A percentile compares a stretch with the other conserved stretches of the same genome.
Evolutionary conservation across 768 basidiomycete genomes (phyloP).

Genomic region (Pleurotus tuber-regium): DNA sequence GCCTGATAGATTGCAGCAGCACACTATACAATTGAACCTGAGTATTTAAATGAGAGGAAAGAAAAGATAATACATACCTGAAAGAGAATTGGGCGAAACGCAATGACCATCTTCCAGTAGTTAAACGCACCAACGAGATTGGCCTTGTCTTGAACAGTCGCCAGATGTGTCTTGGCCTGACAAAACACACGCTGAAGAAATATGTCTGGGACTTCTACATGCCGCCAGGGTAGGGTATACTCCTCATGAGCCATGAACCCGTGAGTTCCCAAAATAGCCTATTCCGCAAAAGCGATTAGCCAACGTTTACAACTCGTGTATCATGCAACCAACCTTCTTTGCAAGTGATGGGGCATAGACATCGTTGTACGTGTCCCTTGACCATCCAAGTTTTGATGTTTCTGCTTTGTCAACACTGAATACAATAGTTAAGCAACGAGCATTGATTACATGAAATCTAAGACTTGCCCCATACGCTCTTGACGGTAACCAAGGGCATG

Average conservation of each 20-base stretch:
- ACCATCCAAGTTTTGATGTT: conserved; percentile 25
- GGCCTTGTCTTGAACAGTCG: conserved; percentile 9
- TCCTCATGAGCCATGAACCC: background rate
- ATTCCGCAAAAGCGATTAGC: no score
- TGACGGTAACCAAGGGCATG: conserved; percentile 24
- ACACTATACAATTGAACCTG: no score
- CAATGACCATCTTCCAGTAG: conserved; percentile 20
- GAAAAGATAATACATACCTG: conserved; percentile 16
- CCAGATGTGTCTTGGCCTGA: conserved; percentile 10
- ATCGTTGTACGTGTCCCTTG: conserved; percentile 18
- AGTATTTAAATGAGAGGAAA: no score
- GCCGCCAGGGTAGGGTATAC: background rate
- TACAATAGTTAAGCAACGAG: no score
- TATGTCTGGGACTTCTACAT: background rate
- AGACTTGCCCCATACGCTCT: conserved; percentile 22
- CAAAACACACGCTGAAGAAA: conserved; percentile 12
- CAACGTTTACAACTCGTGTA: no score
- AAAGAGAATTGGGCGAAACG: conserved; percentile 18
- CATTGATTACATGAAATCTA: no score
- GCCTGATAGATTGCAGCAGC: no score
- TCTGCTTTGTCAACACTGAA: conserved; percentile 18
- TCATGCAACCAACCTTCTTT: no score
- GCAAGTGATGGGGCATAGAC: conserved; percentile 22
- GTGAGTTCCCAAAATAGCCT: background rate
- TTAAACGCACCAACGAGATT: conserved; percentile 17